Conservation (phyloP, 805 yeast genomes). For the Metschnikowia noctiluminum region DNA sequence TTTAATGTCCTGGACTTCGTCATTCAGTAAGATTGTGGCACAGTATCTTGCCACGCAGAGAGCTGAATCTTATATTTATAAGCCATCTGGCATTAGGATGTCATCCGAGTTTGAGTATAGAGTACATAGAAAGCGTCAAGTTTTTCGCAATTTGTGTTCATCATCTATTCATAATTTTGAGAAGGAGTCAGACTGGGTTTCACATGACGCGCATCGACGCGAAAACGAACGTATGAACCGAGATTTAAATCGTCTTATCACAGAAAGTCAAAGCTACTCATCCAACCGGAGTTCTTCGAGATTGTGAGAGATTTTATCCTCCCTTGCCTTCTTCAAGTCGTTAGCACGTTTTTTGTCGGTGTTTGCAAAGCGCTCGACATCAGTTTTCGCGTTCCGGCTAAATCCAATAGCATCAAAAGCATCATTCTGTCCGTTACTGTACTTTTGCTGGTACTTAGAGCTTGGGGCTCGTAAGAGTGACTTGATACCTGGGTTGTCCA, state of each 20-base stretch:
- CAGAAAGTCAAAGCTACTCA: not conserved
- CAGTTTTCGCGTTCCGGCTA: constrained; percentile 13
- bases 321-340: constrained; percentile 36
- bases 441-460: constrained; percentile 17
- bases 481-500: constrained; percentile 32
- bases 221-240: too few species aligned
- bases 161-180: not conserved
- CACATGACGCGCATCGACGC: too few species aligned
- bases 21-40: constrained; percentile 12
- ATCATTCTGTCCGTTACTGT: constrained; percentile 8
- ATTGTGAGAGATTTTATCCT: constrained; percentile 30
- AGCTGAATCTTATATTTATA: constrained; percentile 2
- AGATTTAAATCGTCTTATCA: too few species aligned
- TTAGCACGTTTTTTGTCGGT: constrained; percentile 34
- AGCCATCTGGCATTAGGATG: not conserved
- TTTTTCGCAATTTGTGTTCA: not conserved
- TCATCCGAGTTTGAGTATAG: constrained; percentile 1
- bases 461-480: constrained; percentile 37
- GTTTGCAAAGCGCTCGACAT: constrained; percentile 15
- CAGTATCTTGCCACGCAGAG: not conserved
- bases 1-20: constrained; percentile 20
- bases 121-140: constrained; percentile 3
- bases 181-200: too few species aligned
- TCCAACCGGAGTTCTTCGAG: constrained; percentile 27
- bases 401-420: constrained; percentile 7